Evolutionary conservation across 1,284 basidiomycete species (phyloP).

Genomic region (Ceratobasidium theobromae): DNA sequence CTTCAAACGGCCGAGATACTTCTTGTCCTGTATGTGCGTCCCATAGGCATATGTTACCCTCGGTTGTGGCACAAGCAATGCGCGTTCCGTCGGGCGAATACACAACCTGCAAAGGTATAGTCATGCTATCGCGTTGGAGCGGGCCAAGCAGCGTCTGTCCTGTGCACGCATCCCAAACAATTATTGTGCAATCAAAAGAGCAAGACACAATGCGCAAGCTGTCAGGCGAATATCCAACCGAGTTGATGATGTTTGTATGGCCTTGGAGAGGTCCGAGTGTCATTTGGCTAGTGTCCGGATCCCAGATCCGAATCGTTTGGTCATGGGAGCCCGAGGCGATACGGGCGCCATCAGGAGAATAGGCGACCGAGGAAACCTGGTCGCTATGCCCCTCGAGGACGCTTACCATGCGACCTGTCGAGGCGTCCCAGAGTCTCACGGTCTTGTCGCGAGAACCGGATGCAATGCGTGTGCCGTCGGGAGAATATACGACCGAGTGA

Average conservation of each 20-base stretch:
- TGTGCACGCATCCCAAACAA: background rate
- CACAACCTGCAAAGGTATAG: no score
- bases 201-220: background rate
- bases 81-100: no score
- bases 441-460: background rate
- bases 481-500: background rate
- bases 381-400: background rate
- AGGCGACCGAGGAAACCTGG: background rate
- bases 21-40: no score
- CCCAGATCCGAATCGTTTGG: background rate
- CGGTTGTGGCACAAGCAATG: no score
- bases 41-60: no score
- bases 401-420: background rate
- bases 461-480: background rate
- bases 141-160: no score
- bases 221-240: background rate
- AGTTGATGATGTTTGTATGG: background rate
- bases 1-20: no score
- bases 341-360: background rate
- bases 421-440: background rate
- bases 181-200: background rate
- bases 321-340: background rate
- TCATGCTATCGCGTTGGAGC: no score
- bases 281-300: background rate
- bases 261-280: background rate